Percentiles rank a stretch among this genome's conserved stretches.
Conservation (phyloP, 306 rosid genomes). For the Medicago truncatula region DNA sequence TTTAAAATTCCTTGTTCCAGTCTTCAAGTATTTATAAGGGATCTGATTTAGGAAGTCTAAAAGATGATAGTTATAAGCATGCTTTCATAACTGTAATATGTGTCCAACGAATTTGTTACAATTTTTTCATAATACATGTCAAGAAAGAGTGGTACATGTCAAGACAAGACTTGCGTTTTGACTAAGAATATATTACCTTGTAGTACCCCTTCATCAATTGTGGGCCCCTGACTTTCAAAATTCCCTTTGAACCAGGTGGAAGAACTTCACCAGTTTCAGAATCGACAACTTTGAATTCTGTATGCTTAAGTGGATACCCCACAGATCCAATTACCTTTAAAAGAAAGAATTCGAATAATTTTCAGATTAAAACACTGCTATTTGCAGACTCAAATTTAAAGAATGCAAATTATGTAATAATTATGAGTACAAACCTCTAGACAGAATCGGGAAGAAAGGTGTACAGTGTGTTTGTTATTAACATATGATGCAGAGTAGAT, state of each 20-base stretch:
- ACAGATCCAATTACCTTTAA: conserved; percentile 93
- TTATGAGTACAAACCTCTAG: conserved; percentile 28
- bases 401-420: conserved; percentile 21
- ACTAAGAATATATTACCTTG: conserved; percentile 62
- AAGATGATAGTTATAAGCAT: conserved; percentile 3
- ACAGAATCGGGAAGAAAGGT: not conserved
- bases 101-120: conserved; percentile 17
- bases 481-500: too few species aligned
- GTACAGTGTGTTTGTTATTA: conserved; percentile 31
- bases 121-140: too few species aligned
- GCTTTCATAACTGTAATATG: not conserved
- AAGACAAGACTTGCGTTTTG: conserved; percentile 25
- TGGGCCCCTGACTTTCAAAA: conserved; percentile 80
- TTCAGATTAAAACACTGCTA: conserved; percentile 48
- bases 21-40: conserved; percentile 20
- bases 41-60: conserved; percentile 4
- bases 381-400: conserved; percentile 33
- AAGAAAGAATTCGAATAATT: conserved; percentile 48
- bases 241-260: conserved; percentile 84
- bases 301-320: conserved; percentile 82
- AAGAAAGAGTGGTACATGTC: too few species aligned
- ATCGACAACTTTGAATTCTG: conserved; percentile 79
- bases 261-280: conserved; percentile 75
- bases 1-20: conserved; percentile 24
- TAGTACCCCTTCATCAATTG: conserved; percentile 93